Evolutionary conservation across 2,329 filamentous ascomycete species (phyloP), one percentile per base, ranked within the genome.

Genomic region (Fusarium goolgardi): DNA sequence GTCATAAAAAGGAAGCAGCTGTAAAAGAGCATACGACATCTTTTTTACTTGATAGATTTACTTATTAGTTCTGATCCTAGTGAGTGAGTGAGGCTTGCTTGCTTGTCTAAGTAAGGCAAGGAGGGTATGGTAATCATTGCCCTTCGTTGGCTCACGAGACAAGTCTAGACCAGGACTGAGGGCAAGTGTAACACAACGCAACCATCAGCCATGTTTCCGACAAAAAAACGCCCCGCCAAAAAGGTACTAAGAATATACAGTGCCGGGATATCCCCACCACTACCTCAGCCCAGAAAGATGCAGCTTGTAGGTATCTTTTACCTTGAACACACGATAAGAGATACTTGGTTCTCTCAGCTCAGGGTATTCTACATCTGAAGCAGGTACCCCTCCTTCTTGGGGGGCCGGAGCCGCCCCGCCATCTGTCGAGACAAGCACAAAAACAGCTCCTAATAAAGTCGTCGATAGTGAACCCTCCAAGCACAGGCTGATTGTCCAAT

Each of bases 131-230:
- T 50, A 70, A 72, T 70, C 57, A 55, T 60, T 45, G 61, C 59
- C 65, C 58, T 67, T 71, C 55, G 65, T 67, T 71, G 65, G 70
- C 67, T 64, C 65, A 65, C 52, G 55, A 69, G 65, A 67, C 59
- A 67, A 27, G 47, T 50, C 47, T 50, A 50, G 47, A 15, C 43
- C 35, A 27, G 32, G 46, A 27, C 18, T 18, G 21, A 25, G 29
- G 55, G 59, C 57, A 60, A 45, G 47, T 44, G 58, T 45, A 41
- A 41, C 21, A 23, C 39, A 41, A 23, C 39, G 21, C 39, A 41
- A 53, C 41, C 47, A 50, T 50, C 58, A 68, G 43, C 65, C 65
- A 69, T 68, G 60, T 68, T 65, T 62, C 65, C 55, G 65, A 57
- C 25, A 44, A 45, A 53, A 31, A 43, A 25, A 31, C 25, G 40